Base-by-base conservation (phyloP, 208 protist species). In the Crithidia sp. region DNA sequence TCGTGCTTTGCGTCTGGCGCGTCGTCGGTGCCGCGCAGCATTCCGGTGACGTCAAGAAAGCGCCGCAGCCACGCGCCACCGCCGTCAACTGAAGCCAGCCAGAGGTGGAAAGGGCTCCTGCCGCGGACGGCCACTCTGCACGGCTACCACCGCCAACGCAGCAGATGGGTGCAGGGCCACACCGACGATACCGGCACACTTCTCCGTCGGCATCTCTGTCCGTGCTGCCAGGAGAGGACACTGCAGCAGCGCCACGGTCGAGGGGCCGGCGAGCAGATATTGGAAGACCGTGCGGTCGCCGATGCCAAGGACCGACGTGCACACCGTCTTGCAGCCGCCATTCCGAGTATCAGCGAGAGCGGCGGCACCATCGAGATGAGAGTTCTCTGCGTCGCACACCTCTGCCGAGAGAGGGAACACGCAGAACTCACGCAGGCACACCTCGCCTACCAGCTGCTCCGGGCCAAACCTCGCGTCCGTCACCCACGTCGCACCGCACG, bases 81-180 rank as follows among this genome's bases (percentile, higher is more conserved):
- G 17, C 53, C 73, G 60, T 79, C 63, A 1, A 79, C 79, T 0
- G 73, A 45, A 13, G 84, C 57, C 0, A 85, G 81, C 50, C 83
- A 71, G n/a, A 95, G 67, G 17, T 86, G 83, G 65, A 87, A 87
- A 41, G 5, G 83, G 58, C 19, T 82, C 79, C 47, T 69, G 71
- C 8, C 44, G 28, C 6, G 70, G 41, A n/a, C 71, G 57, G 5
- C 85, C 87, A 28, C 74, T 76, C 13, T 82, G 82, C 52, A 92
- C 41, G 17, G 71, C 74, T 28, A 89, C 5, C 58, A 93, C 61
- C 7, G 83, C 81, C 45, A 96, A 53, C 3, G 70, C 71, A 57
- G 68, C 78, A 6, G 86, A 87, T 5, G 88, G 82, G 67, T 96
- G 92, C 44, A 93, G 45, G 4, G 92, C 77, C 28, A 93, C 67